Percentiles rank a stretch among this genome's conserved stretches.
These are phyloP conservation scores for Atkinsonella hypoxylon DNA, from an alignment of 2,329 filamentous ascomycete species.

Conservation along the genomic window DNA sequence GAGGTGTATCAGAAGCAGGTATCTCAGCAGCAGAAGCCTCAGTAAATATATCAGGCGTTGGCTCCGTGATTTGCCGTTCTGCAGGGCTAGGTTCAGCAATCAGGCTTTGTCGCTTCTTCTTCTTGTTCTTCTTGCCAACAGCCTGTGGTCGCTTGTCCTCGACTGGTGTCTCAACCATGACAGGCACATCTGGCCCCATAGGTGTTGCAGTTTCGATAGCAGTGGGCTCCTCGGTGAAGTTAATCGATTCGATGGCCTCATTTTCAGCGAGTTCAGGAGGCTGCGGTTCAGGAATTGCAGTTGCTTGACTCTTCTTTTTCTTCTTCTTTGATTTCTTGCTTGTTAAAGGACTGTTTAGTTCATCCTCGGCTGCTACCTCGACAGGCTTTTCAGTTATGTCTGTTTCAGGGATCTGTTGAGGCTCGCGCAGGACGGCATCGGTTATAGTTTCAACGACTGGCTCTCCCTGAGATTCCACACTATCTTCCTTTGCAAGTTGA, in stretches of 20 bases:
- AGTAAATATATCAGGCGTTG: not conserved
- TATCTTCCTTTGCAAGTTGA: not conserved
- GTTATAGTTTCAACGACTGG: not conserved
- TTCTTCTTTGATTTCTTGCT: conserved; percentile 19
- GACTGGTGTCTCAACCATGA: not conserved
- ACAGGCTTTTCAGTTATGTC: not conserved
- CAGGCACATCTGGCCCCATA: not conserved
- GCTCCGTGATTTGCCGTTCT: not conserved
- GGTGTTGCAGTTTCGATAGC: not conserved
- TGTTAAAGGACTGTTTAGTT: conserved; percentile 8
- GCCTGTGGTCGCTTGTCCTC: conserved; percentile 4
- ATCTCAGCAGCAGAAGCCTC: too few relatives aligned
- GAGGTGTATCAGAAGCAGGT: not conserved
- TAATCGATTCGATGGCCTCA: not conserved
- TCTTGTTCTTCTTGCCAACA: conserved; percentile 9
- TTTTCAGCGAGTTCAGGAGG: not conserved
- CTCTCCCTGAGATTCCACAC: not conserved
- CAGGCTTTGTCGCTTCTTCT: conserved; percentile 9
- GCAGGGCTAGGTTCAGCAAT: not conserved
- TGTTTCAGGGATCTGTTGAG: not conserved
- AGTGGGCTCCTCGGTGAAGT: conserved; percentile 4
- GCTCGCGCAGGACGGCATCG: not conserved
- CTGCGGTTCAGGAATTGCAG: not conserved
- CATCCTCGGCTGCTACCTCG: conserved; percentile 10
- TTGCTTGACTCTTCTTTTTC: conserved; percentile 18